phyloP scores from a whole-genome alignment of 2,329 filamentous ascomycete genomes.

The Sphaerulina populicola region DNA sequence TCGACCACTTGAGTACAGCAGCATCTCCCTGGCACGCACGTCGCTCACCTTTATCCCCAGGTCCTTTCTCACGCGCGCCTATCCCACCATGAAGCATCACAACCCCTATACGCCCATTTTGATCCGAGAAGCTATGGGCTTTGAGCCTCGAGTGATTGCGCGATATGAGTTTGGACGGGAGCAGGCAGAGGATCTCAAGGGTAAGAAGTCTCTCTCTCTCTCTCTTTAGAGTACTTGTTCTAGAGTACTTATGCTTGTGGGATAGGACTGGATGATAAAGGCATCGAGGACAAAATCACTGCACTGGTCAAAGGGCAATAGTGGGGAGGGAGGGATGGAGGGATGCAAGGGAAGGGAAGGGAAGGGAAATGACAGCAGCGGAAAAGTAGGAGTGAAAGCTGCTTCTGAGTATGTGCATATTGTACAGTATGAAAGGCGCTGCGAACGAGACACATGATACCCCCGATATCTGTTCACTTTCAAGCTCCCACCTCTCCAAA shows the following conservation, averaged over 20 bases:
- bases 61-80: conserved; percentile 80
- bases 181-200: conserved; percentile 54
- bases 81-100: conserved; percentile 99
- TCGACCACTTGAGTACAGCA: neutral
- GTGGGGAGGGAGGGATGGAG: neutral
- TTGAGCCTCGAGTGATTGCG: conserved; percentile 77
- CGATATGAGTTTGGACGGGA: conserved; percentile 74
- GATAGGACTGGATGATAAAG: conserved; percentile 58
- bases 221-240: no score
- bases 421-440: conserved; percentile 18
- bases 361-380: no score
- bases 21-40: neutral
- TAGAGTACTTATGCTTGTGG: neutral
- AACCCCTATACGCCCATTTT: conserved; percentile 91
- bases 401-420: conserved; percentile 19
- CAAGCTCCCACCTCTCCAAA: conserved; percentile 25
- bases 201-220: no score
- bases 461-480: neutral
- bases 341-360: neutral
- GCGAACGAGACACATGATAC: conserved; percentile 14
- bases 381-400: neutral
- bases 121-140: conserved; percentile 82
- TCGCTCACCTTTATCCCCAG: conserved; percentile 41
- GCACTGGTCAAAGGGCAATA: conserved; percentile 49
- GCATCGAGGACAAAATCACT: conserved; percentile 61